Evolutionary conservation across 345 rosid species (phyloP), one percentile per base, ranked within the genome.

Genomic region (Crucihimalaya himalaica): DNA sequence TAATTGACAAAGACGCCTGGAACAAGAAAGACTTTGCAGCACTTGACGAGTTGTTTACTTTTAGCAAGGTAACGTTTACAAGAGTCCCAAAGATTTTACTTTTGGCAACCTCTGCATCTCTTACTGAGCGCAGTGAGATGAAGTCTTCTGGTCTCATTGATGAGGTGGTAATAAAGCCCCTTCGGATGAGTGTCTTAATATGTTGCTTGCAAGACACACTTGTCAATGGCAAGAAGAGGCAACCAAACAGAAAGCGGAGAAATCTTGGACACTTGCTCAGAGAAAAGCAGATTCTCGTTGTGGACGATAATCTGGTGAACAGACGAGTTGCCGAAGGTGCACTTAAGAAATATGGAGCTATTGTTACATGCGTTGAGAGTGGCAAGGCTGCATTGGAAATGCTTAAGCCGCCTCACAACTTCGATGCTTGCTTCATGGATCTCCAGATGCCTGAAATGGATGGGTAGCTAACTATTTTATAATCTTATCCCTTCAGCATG

Each of bases 391-490:
- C 97, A 23, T 29, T 94, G 27, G 73, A 67, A 68, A 79, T 76
- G 85, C 97, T 94, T 58, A 81, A 78, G 56, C 98, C 91, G 12
- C 97, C 97, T 47, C 98, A 94, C 73, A 67, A 72, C 28, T 94
- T 94, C 19, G 87, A 90, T 67, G 96, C 95, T 52, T 94, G 98
- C 83, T 89, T 94, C 82, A 94, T 94, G 97, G 98, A 94, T 79
- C 84, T 88, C 79, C 92, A 92, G 69, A 94, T 94, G 98, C 98
- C 98, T 27, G 98, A 87, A 82, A 87, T 91, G 88, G 97, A 94
- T 35, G 98, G 97, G 98, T 94, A 88, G 74, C 43, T 20, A 51
- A 14, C 73, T 64, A 60, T 51, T n/a, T 16, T 18, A 48, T 10
- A 16, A 4, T 56, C 20, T 66, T 7, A 14, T 21, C 62, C 39